Evolutionary conservation across 2,329 filamentous ascomycete species (phyloP), one percentile per base, ranked within the genome.

Genomic region (Catunica adiposa): DNA sequence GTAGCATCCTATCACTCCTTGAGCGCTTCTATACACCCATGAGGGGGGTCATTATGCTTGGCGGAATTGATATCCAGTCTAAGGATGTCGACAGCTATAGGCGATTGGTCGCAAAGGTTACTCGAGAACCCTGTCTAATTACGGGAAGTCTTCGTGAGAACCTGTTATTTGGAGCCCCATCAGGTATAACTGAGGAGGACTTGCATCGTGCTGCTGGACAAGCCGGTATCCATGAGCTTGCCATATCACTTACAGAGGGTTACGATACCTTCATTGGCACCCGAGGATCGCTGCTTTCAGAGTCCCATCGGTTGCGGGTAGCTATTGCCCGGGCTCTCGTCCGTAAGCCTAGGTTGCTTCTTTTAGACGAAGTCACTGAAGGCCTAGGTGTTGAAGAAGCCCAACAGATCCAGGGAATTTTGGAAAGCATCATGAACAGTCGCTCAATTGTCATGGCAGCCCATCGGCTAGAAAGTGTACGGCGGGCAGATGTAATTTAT

Each of bases 151-250:
- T 88, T 20, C 74, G 78, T 17, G 83, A 89, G 59, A 87, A 87
- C 61, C 78, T 87, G 54, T 66, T 82, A 1, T 71, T 86, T 29
- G 54, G 57, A 23, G 44, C 34, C 7, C 34, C 29, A 22, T 5
- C 22, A 7, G 54, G 34, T 7, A 31, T 46, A 5, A 46, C 25
- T 37, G 46, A 52, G 5, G 40, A 53, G 22, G 44, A 55, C 14
- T 31, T 61, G 23, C 51, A 56, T 31, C 31, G 42, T 9, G 56
- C 56, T 6, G 54, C 82, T 0, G 70, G 70, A 1, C 70, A 74
- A 38, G 79, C 80, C 0, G 81, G 83, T 0, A 82, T 94, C 56
- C 78, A 89, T 62, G 80, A 86, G 0, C 94, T 94, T 66, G 80
- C 95, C 59, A 64, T 69, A 15, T 84, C 80, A 1, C 75, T 97